Percentiles rank a stretch among this genome's conserved stretches.
These are phyloP conservation scores for Didymella keratinophila DNA, from an alignment of 2,329 filamentous ascomycete genomes.

Conservation along the genomic window DNA sequence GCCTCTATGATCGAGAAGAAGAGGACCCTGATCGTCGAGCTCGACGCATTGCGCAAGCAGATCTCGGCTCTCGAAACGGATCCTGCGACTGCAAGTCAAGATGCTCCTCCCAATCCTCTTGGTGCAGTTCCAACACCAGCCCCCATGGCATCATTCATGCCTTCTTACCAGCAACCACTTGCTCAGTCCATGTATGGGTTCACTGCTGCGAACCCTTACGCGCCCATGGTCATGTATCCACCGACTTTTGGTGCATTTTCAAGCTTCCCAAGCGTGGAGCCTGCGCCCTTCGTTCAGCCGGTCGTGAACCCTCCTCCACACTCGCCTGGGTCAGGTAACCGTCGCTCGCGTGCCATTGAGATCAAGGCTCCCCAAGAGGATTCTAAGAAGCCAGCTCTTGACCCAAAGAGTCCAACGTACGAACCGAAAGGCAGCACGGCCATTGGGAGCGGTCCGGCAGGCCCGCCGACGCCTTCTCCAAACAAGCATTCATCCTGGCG, in stretches of 20 bases:
- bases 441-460: constrained; percentile 29
- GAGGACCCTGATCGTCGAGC: constrained; percentile 45
- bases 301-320: constrained; percentile 25
- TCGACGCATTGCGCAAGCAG: constrained; percentile 47
- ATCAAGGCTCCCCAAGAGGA: constrained; percentile 50
- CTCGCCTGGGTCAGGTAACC: constrained; percentile 44
- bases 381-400: constrained; percentile 42
- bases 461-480: constrained; percentile 46
- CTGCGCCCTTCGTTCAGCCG: constrained; percentile 33
- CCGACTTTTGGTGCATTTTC: constrained; percentile 33
- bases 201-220: constrained; percentile 31
- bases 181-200: constrained; percentile 37
- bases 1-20: constrained; percentile 47
- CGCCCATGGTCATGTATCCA: constrained; percentile 41
- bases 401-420: constrained; percentile 53
- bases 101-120: constrained; percentile 6
- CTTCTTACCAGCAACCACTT: constrained; percentile 38
- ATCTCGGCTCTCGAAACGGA: constrained; percentile 41
- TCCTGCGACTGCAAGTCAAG: constrained; percentile 10
- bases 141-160: constrained; percentile 29
- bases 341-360: constrained; percentile 52
- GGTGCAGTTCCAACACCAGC: constrained; percentile 11
- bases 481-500: constrained; percentile 42
- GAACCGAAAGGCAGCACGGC: constrained; percentile 36
- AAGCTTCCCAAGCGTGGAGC: constrained; percentile 29